Percentiles rank a stretch among this genome's conserved stretches.
Evolutionary conservation across 208 protist species (phyloP).

Genomic region (Strigomonas oncopelti): DNA sequence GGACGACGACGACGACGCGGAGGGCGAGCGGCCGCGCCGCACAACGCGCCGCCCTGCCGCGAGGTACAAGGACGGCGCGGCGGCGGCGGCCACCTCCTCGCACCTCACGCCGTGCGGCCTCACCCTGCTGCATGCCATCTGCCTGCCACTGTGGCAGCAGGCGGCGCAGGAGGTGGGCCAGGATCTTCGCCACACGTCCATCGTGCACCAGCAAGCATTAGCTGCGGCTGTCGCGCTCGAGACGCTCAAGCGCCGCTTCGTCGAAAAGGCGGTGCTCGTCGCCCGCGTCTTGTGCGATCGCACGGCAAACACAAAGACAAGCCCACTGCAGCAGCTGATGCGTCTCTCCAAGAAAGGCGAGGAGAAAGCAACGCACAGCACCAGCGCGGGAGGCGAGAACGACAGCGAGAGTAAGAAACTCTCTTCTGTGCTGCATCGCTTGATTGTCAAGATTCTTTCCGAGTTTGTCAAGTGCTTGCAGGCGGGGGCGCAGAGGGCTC

Average conservation of each 20-base stretch:
- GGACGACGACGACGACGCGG: not conserved
- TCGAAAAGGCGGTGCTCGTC: conserved; percentile 54
- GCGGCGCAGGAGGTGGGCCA: conserved; percentile 15
- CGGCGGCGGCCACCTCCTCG: conserved; percentile 20
- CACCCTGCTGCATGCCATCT: conserved; percentile 49
- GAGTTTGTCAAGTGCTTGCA: conserved; percentile 4
- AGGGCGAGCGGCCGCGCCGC: not conserved
- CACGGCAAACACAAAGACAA: conserved; percentile 46
- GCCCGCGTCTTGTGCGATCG: conserved; percentile 59
- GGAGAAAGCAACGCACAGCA: not conserved
- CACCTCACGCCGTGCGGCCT: conserved; percentile 57
- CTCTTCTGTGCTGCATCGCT: not conserved
- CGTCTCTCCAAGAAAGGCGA: conserved; percentile 22
- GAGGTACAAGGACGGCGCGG: not conserved
- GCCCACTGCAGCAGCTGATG: conserved; percentile 59
- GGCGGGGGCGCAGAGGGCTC: not conserved
- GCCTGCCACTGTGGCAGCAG: conserved; percentile 25
- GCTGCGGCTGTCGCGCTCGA: conserved; percentile 6
- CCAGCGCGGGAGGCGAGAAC: not conserved
- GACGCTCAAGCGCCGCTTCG: conserved; percentile 11
- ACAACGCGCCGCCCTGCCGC: not conserved
- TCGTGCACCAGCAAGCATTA: not conserved
- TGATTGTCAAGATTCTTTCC: not conserved
- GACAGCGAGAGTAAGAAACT: not conserved
- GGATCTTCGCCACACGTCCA: not conserved